These are phyloP conservation scores for Periconia macrospinosa DNA, from an alignment of 2,329 filamentous ascomycete genomes.

Conservation along the genomic window DNA sequence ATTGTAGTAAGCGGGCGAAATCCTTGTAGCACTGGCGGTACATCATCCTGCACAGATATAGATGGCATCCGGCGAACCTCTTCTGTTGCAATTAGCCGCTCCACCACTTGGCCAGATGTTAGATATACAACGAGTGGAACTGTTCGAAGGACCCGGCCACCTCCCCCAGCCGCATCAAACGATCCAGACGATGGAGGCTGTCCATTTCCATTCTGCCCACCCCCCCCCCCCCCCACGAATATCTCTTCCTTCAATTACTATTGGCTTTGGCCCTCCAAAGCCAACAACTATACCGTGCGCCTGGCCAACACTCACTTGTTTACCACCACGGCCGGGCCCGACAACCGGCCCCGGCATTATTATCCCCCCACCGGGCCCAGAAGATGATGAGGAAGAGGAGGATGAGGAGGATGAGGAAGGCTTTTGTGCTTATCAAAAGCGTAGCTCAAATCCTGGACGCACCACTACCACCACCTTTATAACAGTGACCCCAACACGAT, in stretches of 20 bases:
- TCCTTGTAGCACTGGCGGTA: not conserved
- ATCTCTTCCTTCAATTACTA: not conserved
- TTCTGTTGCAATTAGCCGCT: not conserved
- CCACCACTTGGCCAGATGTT: not conserved
- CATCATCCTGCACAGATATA: not conserved
- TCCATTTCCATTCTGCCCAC: conserved; percentile 1
- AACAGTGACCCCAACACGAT: not conserved
- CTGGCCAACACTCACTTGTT: not conserved
- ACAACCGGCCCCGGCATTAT: not conserved
- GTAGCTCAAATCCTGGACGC: not conserved
- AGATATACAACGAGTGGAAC: not conserved
- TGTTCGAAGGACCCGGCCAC: not conserved
- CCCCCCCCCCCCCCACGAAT: not conserved
- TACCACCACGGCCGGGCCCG: not conserved
- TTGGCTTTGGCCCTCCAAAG: conserved; percentile 1
- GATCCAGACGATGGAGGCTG: not conserved
- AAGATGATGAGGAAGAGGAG: not conserved
- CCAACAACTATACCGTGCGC: conserved; percentile 7
- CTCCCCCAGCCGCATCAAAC: not conserved
- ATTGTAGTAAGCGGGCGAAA: not conserved
- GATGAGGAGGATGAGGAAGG: not conserved
- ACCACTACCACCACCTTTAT: not conserved
- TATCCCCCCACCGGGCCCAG: not conserved
- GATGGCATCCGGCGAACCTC: not conserved
- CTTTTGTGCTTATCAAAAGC: not conserved